Conservation (phyloP, 805 yeast species). For the Starmerella lactis-condensi region DNA sequence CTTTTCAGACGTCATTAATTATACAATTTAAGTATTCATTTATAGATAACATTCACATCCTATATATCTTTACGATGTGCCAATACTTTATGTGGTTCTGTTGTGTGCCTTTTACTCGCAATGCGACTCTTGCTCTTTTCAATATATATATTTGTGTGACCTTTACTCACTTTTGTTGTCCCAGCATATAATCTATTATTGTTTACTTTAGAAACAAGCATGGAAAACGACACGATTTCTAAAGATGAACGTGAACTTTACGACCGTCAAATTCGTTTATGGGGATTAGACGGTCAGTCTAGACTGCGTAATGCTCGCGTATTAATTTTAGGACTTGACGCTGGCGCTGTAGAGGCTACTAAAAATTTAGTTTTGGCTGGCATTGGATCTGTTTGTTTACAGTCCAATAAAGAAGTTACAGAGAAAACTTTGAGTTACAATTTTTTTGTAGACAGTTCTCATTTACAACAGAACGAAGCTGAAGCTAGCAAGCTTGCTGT, state of each 20-base stretch:
- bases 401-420: constrained; percentile 30
- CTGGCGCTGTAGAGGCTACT: constrained; percentile 55
- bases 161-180: too few relatives aligned
- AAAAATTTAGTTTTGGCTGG: constrained; percentile 69
- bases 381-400: constrained; percentile 42
- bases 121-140: too few relatives aligned
- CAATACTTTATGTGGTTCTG: too few relatives aligned
- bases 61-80: too few relatives aligned
- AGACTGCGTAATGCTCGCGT: constrained; percentile 53
- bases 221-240: too few relatives aligned
- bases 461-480: constrained; percentile 29
- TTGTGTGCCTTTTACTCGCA: too few relatives aligned
- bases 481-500: constrained; percentile 34
- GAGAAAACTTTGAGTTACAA: constrained; percentile 35
- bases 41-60: too few relatives aligned
- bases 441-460: constrained; percentile 37
- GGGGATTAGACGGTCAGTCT: constrained; percentile 91
- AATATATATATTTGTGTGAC: too few relatives aligned
- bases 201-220: too few relatives aligned
- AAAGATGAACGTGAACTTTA: constrained; percentile 30
- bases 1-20: constrained; percentile 10
- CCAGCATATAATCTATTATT: too few relatives aligned
- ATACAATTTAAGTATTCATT: too few relatives aligned
- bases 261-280: constrained; percentile 82
- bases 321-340: constrained; percentile 52